Conservation (phyloP, 192 early-diverging fungal species). For the Coemansia sp. region DNA sequence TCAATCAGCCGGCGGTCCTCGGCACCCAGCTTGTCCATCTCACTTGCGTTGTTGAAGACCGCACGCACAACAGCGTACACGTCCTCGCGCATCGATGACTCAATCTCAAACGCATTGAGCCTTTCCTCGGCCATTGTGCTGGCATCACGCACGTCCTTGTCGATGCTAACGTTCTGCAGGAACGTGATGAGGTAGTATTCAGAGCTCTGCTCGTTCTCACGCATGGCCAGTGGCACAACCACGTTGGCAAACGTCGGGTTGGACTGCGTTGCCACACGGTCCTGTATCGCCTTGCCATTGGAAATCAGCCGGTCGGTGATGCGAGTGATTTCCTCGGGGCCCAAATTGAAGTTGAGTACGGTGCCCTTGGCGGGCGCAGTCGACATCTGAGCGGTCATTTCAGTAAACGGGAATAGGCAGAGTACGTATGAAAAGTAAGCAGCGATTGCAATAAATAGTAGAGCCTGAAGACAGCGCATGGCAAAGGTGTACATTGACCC, state of each 20-base stretch:
- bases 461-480: no score
- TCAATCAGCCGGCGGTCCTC: constrained; percentile 71
- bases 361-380: constrained; percentile 25
- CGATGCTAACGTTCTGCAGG: constrained; percentile 52
- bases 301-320: constrained; percentile 27
- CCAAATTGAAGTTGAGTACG: constrained; percentile 49
- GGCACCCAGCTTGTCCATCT: constrained; percentile 52
- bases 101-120: constrained; percentile 65
- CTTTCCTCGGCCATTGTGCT: constrained; percentile 62
- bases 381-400: constrained; percentile 4
- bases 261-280: constrained; percentile 38
- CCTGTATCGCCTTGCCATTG: constrained; percentile 37
- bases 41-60: constrained; percentile 53
- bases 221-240: constrained; percentile 40
- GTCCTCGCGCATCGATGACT: constrained; percentile 64
- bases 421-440: no score
- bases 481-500: no score
- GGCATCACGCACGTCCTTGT: constrained; percentile 67
- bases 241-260: constrained; percentile 53
- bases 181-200: constrained; percentile 42
- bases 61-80: constrained; percentile 60
- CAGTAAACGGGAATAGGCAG: neutral
- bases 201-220: constrained; percentile 38
- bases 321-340: constrained; percentile 27
- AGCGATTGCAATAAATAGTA: no score